Evolutionary conservation across 2,329 filamentous ascomycete genomes (phyloP).

Genomic region (Penicillium sp.): DNA sequence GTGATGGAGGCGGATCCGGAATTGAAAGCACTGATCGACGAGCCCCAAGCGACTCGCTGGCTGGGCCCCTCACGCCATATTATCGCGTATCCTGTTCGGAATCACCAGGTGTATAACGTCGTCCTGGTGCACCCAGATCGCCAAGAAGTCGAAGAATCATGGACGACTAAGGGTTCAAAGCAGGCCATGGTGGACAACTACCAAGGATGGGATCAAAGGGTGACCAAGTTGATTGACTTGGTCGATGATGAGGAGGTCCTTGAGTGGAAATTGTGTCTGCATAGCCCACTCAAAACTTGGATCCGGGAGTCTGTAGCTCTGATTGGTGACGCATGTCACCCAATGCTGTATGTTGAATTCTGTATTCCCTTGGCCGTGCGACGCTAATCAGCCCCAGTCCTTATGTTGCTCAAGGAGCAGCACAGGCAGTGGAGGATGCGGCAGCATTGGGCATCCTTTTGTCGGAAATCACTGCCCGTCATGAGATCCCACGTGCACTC

Average conservation of each 20-base stretch:
- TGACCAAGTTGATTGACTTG: conserved; percentile 60
- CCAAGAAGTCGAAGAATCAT: conserved; percentile 62
- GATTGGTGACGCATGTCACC: conserved; percentile 47
- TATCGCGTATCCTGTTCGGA: conserved; percentile 73
- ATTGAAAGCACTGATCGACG: conserved; percentile 65
- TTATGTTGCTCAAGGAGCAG: conserved; percentile 47
- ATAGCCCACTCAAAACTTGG: conserved; percentile 37
- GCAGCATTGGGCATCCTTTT: conserved; percentile 37
- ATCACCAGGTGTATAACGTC: conserved; percentile 65
- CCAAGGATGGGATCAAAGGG: conserved; percentile 59
- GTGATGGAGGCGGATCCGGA: conserved; percentile 68
- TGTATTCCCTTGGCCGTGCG: neutral
- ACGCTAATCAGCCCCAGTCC: conserved; percentile 22
- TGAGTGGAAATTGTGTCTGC: conserved; percentile 40
- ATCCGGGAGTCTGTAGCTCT: conserved; percentile 36
- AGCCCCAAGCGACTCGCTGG: conserved; percentile 70
- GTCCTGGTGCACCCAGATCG: conserved; percentile 63
- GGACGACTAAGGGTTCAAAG: conserved; percentile 65
- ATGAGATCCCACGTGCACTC: conserved; percentile 38
- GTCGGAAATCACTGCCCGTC: conserved; percentile 29
- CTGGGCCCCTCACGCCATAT: conserved; percentile 74
- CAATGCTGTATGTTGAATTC: conserved; percentile 41
- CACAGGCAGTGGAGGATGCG: conserved; percentile 48
- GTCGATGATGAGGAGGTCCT: conserved; percentile 55
- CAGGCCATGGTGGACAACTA: conserved; percentile 62